Evolutionary conservation across 805 yeast species (phyloP).

Genomic region (Lipomyces sp.): DNA sequence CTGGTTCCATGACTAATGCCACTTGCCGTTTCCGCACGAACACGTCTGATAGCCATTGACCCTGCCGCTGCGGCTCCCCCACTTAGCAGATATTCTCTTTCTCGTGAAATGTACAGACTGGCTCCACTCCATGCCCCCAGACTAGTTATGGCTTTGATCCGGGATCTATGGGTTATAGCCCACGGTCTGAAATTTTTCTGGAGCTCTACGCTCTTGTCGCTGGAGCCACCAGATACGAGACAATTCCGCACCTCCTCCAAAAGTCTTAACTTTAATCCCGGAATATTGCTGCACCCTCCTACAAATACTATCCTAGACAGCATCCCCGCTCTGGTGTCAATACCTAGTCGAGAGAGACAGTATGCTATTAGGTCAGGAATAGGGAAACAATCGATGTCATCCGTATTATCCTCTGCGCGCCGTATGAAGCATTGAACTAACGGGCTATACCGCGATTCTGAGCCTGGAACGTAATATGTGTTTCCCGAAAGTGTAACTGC

Average conservation of each 20-base stretch:
- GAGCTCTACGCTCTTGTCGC: not conserved
- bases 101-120: slow-evolving; percentile 27
- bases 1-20: slow-evolving; percentile 11
- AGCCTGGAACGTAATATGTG: slow-evolving; percentile 23
- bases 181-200: slow-evolving; percentile 6
- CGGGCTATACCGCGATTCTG: slow-evolving; percentile 15
- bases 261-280: slow-evolving; percentile 24
- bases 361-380: slow-evolving; percentile 24
- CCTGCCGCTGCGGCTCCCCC: not conserved
- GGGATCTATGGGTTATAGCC: not conserved
- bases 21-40: not conserved
- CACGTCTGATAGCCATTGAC: not conserved
- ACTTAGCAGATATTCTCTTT: slow-evolving; percentile 19
- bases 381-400: slow-evolving; percentile 21
- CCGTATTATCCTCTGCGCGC: slow-evolving; percentile 18
- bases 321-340: slow-evolving; percentile 25
- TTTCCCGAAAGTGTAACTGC: slow-evolving; percentile 10
- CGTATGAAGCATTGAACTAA: slow-evolving; percentile 15
- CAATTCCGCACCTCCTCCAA: slow-evolving; percentile 15
- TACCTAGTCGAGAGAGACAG: not conserved
- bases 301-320: slow-evolving; percentile 19
- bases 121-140: slow-evolving; percentile 37
- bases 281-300: slow-evolving; percentile 25
- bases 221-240: not conserved
- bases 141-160: slow-evolving; percentile 14